Evolutionary conservation across 371 early-diverging fungal genomes (phyloP), one percentile per base, ranked within the genome.

Genomic region (Mortierella sp.): DNA sequence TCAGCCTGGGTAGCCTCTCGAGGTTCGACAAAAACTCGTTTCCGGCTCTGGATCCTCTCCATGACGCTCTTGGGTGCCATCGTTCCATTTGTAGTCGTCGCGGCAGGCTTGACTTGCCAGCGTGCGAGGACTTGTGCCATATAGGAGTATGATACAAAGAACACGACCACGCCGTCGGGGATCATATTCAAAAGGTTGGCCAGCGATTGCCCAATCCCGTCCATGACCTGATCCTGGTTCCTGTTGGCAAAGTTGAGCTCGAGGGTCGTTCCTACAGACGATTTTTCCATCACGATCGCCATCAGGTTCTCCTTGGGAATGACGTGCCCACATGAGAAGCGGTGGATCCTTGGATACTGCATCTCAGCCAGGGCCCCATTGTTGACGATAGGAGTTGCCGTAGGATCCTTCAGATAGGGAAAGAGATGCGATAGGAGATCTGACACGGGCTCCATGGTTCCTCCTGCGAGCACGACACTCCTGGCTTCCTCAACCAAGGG

Each of bases 111-210:
- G 4, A 75, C 72, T n/a, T 76, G 63, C 96, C 96, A 97, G 14
- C 88, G 79, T 2, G 78, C 70, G 39, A 86, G 76, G 13, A 95
- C 90, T 43, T 85, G 78, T 10, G 97, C 95, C 84, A 99, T 90
- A 76, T 95, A 95, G 5, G 92, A 79, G 74, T 97, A 99, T 2
- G 97, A 97, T 0, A 97, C 93, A 77, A 99, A 97, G 77, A 99
- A 99, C 50, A 94, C 94, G 0, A 99, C 97, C 8, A 99, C 87
- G 4, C 99, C 99, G 73, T 94, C 96, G 0, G 98, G 98, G n/a
- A 98, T 92, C 19, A 95, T 90, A 66, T 90, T 91, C 65, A 92
- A 90, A 7, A 98, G 72, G 66, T 96, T 95, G 4, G 91, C 88
- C 55, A 99, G 78, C 0, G 91, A 84, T 37, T 89, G 89, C 0